Evolutionary conservation across 2,329 filamentous ascomycete genomes (phyloP).

Genomic region (Neonectria neomacrospora): DNA sequence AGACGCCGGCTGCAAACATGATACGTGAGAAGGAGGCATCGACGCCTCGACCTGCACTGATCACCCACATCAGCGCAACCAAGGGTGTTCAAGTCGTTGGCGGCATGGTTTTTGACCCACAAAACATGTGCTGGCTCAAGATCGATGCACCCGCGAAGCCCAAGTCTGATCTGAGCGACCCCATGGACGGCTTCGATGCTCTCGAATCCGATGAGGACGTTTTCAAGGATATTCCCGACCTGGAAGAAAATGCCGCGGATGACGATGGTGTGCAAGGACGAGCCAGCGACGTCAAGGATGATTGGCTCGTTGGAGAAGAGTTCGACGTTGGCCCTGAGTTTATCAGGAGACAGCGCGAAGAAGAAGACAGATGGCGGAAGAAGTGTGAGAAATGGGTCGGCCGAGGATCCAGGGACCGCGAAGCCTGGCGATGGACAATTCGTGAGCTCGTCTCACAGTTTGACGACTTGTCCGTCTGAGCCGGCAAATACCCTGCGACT

Average conservation of each 20-base stretch:
- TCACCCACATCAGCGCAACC: conserved; percentile 86
- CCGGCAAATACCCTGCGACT: conserved; percentile 25
- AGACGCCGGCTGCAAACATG: conserved; percentile 53
- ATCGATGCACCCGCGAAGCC: conserved; percentile 63
- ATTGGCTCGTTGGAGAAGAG: conserved; percentile 92
- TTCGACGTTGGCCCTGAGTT: conserved; percentile 98
- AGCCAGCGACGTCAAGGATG: conserved; percentile 73
- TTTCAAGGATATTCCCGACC: conserved; percentile 93
- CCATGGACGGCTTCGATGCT: conserved; percentile 73
- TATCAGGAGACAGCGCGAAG: conserved; percentile 85
- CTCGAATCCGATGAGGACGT: conserved; percentile 91
- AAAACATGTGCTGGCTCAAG: conserved; percentile 98
- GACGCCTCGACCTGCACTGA: conserved; percentile 80
- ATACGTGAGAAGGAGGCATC: conserved; percentile 66
- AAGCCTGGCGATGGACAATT: conserved; percentile 82
- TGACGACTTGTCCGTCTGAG: conserved; percentile 51
- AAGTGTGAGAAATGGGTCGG: conserved; percentile 89
- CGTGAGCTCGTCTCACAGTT: conserved; percentile 66
- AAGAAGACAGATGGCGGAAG: conserved; percentile 90
- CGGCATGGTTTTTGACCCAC: conserved; percentile 98
- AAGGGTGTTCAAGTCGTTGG: conserved; percentile 93
- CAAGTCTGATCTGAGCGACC: conserved; percentile 63
- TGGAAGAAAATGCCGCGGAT: conserved; percentile 74
- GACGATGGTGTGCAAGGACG: conserved; percentile 62
- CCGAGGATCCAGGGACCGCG: conserved; percentile 64